phyloP scores from a whole-genome alignment of 768 basidiomycete genomes.

The Roridomyces roridus region DNA sequence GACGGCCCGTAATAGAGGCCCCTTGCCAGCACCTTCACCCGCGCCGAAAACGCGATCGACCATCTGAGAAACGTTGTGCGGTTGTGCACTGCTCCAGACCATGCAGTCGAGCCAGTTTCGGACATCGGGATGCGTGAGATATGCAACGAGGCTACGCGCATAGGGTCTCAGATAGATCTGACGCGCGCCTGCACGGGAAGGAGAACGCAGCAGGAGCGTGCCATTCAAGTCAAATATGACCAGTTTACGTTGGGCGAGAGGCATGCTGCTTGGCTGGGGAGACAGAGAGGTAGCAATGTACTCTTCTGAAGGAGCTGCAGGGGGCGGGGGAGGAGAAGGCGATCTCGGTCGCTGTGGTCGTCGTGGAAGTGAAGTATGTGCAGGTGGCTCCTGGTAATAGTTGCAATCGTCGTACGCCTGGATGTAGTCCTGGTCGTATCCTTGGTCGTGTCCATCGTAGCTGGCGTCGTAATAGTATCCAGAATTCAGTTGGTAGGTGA shows the following conservation, averaged over 20 bases:
- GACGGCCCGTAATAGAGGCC: constrained; percentile 55
- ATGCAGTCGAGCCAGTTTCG: constrained; percentile 61
- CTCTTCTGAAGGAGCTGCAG: constrained; percentile 11
- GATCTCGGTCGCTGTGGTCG: constrained; percentile 3
- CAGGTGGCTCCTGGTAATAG: not conserved
- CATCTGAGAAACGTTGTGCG: constrained; percentile 63
- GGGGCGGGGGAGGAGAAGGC: constrained; percentile 4
- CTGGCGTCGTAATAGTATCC: not conserved
- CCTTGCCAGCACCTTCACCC: constrained; percentile 14
- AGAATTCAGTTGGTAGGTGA: not conserved
- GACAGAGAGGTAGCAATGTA: constrained; percentile 13
- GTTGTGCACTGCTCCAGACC: constrained; percentile 72
- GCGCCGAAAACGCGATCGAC: constrained; percentile 51
- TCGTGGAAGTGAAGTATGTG: not conserved
- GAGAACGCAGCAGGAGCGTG: constrained; percentile 55
- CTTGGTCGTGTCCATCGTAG: not conserved
- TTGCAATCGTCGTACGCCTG: not conserved
- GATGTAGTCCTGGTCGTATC: not conserved
- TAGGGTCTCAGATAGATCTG: constrained; percentile 43
- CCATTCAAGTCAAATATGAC: constrained; percentile 62
- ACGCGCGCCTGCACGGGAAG: constrained; percentile 32
- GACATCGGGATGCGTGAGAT: constrained; percentile 51
- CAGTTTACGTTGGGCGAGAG: constrained; percentile 45
- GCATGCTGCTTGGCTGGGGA: not conserved
- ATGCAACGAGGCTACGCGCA: constrained; percentile 51